Percentiles rank a stretch among this genome's conserved stretches.
These are phyloP conservation scores for Cyclotella cryptica DNA, from an alignment of 108 stramenopile species.

Conservation along the genomic window DNA sequence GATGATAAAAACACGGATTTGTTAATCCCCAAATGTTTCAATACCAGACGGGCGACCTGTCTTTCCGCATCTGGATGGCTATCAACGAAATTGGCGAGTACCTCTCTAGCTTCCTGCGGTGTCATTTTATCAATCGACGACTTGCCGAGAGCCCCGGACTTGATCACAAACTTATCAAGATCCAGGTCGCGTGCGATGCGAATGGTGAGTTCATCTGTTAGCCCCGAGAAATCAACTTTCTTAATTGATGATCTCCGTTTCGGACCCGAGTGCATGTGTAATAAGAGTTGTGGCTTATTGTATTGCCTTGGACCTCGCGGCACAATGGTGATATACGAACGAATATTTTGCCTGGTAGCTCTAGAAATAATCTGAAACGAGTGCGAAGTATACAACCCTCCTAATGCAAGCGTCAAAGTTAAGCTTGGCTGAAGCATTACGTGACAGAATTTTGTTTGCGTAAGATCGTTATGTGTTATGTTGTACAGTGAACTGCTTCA, in stretches of 20 bases:
- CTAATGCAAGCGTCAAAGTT: slow-evolving; percentile 1
- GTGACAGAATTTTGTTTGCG: not conserved
- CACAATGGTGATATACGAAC: not conserved
- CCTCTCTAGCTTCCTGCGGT: not conserved
- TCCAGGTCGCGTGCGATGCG: slow-evolving; percentile 15
- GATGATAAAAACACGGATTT: slow-evolving; percentile 17
- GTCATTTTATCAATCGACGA: not conserved
- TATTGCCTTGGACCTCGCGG: not conserved
- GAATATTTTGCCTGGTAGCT: not conserved
- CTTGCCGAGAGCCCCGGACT: not conserved
- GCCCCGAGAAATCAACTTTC: slow-evolving; percentile 18
- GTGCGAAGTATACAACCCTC: not conserved
- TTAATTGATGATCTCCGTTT: not conserved
- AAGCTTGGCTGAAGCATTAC: not conserved
- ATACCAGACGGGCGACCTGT: slow-evolving; percentile 15
- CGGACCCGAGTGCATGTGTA: not conserved
- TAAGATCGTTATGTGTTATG: not conserved
- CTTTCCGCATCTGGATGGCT: slow-evolving; percentile 26
- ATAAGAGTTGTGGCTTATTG: not conserved
- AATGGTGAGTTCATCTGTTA: slow-evolving; percentile 8
- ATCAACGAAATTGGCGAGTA: slow-evolving; percentile 16
- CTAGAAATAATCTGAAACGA: slow-evolving; percentile 7
- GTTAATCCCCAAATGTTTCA: slow-evolving; percentile 24
- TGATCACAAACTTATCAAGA: slow-evolving; percentile 6
- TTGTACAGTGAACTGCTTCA: too few relatives aligned